phyloP scores from a whole-genome alignment of 768 basidiomycete species.

The Russula earlei region DNA sequence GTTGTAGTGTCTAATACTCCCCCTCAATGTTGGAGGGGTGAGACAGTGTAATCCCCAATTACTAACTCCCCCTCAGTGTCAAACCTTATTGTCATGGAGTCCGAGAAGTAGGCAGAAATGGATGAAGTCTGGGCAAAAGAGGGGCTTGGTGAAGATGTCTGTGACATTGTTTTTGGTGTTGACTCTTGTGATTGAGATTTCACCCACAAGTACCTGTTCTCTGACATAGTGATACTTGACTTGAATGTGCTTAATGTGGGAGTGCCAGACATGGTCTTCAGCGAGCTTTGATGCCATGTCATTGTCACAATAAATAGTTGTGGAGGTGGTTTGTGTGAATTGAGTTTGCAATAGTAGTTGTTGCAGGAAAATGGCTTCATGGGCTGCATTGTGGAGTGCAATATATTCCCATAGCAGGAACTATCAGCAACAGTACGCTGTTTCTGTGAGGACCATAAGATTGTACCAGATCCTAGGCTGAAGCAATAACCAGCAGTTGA shows the following conservation, averaged over 20 bases:
- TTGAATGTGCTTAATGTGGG: not conserved
- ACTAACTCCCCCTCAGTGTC: too few relatives aligned
- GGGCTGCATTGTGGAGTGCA: not conserved
- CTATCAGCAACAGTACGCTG: not conserved
- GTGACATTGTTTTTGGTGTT: too few relatives aligned
- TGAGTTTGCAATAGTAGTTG: not conserved
- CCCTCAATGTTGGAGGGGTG: too few relatives aligned
- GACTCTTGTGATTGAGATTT: too few relatives aligned
- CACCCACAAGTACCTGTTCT: too few relatives aligned
- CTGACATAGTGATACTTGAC: not conserved
- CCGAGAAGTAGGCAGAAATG: too few relatives aligned
- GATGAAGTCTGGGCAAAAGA: too few relatives aligned
- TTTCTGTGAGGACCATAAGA: not conserved
- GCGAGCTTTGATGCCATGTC: not conserved
- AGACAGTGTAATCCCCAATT: too few relatives aligned
- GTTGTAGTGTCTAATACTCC: too few relatives aligned
- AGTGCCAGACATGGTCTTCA: not conserved
- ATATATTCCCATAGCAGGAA: not conserved
- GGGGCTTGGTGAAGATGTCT: too few relatives aligned
- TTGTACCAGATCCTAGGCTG: not conserved
- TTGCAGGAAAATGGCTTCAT: not conserved
- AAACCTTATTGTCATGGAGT: too few relatives aligned
- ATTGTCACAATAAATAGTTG: not conserved
- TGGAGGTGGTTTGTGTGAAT: not conserved
- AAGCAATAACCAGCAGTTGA: not conserved